Base-by-base conservation (phyloP, 352 stramenopile genomes). In the Phytophthora pinifolia region DNA sequence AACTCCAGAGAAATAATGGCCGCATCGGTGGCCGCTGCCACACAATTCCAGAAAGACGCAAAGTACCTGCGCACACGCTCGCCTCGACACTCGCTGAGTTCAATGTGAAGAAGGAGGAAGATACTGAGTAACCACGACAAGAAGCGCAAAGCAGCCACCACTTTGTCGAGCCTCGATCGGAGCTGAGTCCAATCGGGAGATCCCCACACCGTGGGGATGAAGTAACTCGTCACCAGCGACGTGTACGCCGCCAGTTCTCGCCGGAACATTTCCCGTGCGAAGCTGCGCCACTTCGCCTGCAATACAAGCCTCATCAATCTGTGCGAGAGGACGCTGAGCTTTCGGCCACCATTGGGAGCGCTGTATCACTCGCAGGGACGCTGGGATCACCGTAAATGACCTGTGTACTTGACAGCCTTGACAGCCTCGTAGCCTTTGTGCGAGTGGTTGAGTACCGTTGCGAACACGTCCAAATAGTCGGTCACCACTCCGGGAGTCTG, bases 221-320 rank as follows among this genome's bases (percentile, higher is more conserved):
- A 88, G 36, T 83, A 86, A 22, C 71, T 72, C 15, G 62, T 46
- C 32, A 88, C 62, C 41, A 86, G 52, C 38, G 67, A 46, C 45
- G 62, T 68, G 59, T 86, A 85, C 4, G 65, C 72, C 9, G 54
- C 51, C 13, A 88, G 78, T 48, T 88, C 75, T 39, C 63, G 56
- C 4, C 64, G 63, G 50, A 86, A 88, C 64, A 79, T 79, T 27
- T 48, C 27, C 6, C 62, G 55, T 4, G 65, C 78, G 53, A 88
- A 88, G 46, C 61, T 71, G n/a, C 75, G 70, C 76, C 78, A 88
- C 56, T 88, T 88, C 55, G 70, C 59, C 25, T 52, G 61, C 35
- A 86, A 59, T 13, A 86, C 50, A 44, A 83, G 72, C 38, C 70
- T 64, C 47, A 89, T 74, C 18, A 81, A 49, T 41, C 74, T 69